phyloP scores from a whole-genome alignment of 208 protist genomes.

The Leishmania guyanensis region DNA sequence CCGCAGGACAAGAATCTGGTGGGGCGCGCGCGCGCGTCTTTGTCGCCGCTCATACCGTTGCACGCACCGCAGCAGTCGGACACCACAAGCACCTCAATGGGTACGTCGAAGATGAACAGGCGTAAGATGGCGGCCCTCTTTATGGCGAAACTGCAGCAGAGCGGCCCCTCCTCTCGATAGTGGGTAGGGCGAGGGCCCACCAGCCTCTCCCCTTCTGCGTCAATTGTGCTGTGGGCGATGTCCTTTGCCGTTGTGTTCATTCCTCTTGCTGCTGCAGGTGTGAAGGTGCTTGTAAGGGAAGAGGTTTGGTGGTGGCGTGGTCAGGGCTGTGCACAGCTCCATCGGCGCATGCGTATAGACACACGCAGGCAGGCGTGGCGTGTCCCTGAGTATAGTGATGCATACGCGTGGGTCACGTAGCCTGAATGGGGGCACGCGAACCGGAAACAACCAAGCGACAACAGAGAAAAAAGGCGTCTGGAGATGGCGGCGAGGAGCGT shows the following conservation, averaged over 20 bases:
- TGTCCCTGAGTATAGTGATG: not conserved
- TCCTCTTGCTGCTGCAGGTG: not conserved
- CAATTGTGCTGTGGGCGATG: not conserved
- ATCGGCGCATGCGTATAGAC: not conserved
- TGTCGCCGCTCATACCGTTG: not conserved
- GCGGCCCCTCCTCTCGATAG: not conserved
- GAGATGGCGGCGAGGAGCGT: too few species aligned
- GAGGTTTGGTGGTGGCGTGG: not conserved
- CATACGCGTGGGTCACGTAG: not conserved
- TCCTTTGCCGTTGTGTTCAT: not conserved
- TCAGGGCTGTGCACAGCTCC: not conserved
- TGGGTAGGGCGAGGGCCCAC: too few species aligned
- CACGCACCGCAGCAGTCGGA: not conserved
- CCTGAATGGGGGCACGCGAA: too few species aligned
- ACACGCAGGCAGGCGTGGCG: too few species aligned
- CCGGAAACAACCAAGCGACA: too few species aligned
- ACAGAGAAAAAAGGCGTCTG: too few species aligned
- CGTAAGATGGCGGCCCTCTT: constrained; percentile 32
- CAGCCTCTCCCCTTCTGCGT: not conserved
- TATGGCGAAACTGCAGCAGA: constrained; percentile 27
- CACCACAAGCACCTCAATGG: not conserved
- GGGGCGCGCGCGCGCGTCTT: not conserved
- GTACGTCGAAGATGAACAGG: constrained; percentile 3
- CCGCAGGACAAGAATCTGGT: not conserved
- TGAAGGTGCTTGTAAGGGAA: not conserved